Evolutionary conservation across 2,329 filamentous ascomycete species (phyloP).

Genomic region (Neonectria neomacrospora): DNA sequence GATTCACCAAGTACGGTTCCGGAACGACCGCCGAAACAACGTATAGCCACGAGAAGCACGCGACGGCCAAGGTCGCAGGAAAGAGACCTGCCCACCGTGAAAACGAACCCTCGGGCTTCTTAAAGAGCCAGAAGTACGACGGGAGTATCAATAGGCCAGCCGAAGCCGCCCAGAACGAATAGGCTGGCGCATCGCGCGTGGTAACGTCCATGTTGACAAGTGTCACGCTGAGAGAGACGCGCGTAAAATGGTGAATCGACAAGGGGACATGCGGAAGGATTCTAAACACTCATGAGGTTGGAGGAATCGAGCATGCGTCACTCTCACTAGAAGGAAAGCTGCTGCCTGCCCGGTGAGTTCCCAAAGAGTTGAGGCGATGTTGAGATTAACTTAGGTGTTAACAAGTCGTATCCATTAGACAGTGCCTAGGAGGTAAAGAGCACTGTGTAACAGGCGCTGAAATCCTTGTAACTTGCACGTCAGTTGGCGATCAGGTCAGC

Average conservation of each 20-base stretch:
- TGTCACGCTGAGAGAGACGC: slow-evolving; percentile 31
- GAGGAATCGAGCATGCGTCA: not conserved
- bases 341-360: not conserved
- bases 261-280: not conserved
- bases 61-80: slow-evolving; percentile 29
- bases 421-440: slow-evolving; percentile 18
- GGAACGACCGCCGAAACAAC: slow-evolving; percentile 53
- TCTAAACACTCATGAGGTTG: not conserved
- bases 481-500: not conserved
- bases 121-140: slow-evolving; percentile 22
- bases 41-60: slow-evolving; percentile 38
- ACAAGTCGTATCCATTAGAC: slow-evolving; percentile 14
- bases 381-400: slow-evolving; percentile 32
- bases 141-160: slow-evolving; percentile 29
- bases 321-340: not conserved
- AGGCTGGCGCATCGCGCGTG: slow-evolving; percentile 4
- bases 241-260: slow-evolving; percentile 4
- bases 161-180: slow-evolving; percentile 32
- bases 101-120: slow-evolving; percentile 3
- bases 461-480: not conserved
- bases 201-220: slow-evolving; percentile 42
- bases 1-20: slow-evolving; percentile 64
- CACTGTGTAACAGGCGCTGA: slow-evolving; percentile 31
- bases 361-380: slow-evolving; percentile 14
- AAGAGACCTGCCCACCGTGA: slow-evolving; percentile 17